These are phyloP conservation scores for Sorghum bicolor DNA, from an alignment of 176 grass and related monocot species.

Conservation along the genomic window Sorghum_bicolor_NCBIv3 NC_012871.2:69943001-69943500, in stretches of 20 bases:
- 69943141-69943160: neutral
- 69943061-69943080: neutral
- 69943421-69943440: no score
- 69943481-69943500: no score
- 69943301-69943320: neutral
- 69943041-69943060: neutral
- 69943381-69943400: neutral
- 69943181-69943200: neutral
- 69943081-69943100: neutral
- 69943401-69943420: neutral
- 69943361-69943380: neutral
- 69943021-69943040: neutral
- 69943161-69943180: neutral
- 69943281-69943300: neutral
- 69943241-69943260: neutral
- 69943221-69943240: neutral
- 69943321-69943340: conserved; percentile 2
- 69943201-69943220: neutral
- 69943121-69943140: neutral
- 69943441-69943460: no score
- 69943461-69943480: no score
- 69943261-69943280: no score
- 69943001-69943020: neutral
- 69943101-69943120: neutral
- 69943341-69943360: neutral